These are phyloP conservation scores for Lophiostoma macrostomum DNA, from an alignment of 495 filamentous ascomycete species.

Conservation along the genomic window DNA sequence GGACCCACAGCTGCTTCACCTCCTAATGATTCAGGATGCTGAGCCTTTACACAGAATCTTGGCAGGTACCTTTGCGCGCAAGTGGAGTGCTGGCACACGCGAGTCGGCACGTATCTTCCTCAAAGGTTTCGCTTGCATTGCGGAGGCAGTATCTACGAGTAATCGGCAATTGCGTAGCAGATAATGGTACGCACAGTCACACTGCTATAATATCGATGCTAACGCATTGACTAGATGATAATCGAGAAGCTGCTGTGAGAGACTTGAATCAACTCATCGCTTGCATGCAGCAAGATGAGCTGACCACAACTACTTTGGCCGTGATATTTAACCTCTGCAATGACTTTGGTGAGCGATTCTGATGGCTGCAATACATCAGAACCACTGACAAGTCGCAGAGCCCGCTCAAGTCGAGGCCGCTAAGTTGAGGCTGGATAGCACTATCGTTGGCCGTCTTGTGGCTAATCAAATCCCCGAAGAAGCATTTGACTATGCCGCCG, in stretches of 20 bases:
- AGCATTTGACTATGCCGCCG: constrained; percentile 25
- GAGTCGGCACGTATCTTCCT: constrained; percentile 9
- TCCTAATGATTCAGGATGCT: background rate
- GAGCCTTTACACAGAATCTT: constrained; percentile 4
- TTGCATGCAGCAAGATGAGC: constrained; percentile 9
- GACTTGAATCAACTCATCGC: constrained; percentile 1
- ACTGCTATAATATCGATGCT: background rate
- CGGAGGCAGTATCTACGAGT: constrained; percentile 29
- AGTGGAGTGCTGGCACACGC: constrained; percentile 15
- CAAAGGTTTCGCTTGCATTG: background rate
- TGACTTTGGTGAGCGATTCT: constrained; percentile 31
- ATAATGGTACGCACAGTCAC: constrained; percentile 19
- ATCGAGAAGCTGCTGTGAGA: constrained; percentile 8
- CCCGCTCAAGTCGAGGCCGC: constrained; percentile 25
- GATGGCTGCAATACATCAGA: no score
- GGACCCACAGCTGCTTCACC: no score
- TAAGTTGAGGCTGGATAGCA: constrained; percentile 19
- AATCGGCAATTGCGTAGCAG: constrained; percentile 31
- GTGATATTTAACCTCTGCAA: constrained; percentile 32
- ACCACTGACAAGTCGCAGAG: constrained; percentile 3
- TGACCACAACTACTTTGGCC: constrained; percentile 18
- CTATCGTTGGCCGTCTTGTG: constrained; percentile 8
- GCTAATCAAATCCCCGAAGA: constrained; percentile 15
- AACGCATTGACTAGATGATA: constrained; percentile 11
- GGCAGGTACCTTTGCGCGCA: constrained; percentile 15